Conservation (phyloP, 2,329 filamentous ascomycete genomes). For the Hymenoscyphus repandus region DNA sequence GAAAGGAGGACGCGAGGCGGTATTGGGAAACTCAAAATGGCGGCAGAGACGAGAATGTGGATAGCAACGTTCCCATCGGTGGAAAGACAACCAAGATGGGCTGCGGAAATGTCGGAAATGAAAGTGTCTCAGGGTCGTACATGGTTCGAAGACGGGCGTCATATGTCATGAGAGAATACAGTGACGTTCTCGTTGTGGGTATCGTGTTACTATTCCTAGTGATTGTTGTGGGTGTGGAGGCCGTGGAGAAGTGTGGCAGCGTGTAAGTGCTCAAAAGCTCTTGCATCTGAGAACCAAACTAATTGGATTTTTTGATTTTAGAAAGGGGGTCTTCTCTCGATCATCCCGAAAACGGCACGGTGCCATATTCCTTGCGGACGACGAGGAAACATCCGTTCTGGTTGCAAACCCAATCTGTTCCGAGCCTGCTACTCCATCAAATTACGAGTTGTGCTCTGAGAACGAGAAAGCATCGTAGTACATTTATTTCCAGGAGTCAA, state of each 20-base stretch:
- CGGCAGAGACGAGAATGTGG: background rate
- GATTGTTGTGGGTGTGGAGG: slow-evolving; percentile 22
- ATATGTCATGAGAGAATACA: slow-evolving; percentile 17
- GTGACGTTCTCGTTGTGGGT: slow-evolving; percentile 27
- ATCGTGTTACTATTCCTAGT: slow-evolving; percentile 27
- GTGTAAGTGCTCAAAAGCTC: slow-evolving; percentile 13
- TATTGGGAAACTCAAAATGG: slow-evolving; percentile 20
- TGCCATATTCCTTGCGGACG: background rate
- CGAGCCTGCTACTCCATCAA: no score
- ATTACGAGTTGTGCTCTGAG: no score
- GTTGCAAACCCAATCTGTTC: background rate
- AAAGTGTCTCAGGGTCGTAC: background rate
- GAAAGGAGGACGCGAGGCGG: slow-evolving; percentile 19
- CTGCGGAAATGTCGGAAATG: background rate
- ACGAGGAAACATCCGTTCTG: background rate
- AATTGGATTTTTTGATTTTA: background rate
- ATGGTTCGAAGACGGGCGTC: background rate
- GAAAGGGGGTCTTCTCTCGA: background rate
- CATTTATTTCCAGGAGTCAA: no score
- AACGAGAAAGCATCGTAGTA: no score
- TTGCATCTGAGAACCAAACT: background rate
- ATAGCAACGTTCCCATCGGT: background rate
- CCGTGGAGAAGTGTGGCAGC: slow-evolving; percentile 17
- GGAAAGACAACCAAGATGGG: background rate
- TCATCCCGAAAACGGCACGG: background rate